Percentiles rank a stretch among this genome's conserved stretches.
These are phyloP conservation scores for Vanrija humicola DNA, from an alignment of 1,284 basidiomycete genomes.

Conservation along the genomic window DNA sequence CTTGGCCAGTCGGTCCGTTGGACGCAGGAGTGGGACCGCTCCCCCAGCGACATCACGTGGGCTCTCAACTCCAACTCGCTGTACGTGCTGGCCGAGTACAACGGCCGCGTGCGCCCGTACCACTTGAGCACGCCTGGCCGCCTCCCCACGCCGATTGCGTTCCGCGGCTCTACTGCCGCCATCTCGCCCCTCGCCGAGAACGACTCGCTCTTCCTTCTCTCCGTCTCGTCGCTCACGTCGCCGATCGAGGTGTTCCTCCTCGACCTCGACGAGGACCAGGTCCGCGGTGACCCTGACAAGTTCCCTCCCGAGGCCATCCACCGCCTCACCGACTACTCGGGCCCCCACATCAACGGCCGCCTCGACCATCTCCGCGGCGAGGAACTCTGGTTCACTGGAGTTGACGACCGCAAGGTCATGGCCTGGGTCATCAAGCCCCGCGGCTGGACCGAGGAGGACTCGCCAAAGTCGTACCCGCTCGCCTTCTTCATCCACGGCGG, in stretches of 20 bases:
- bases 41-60: slow-evolving; percentile 65
- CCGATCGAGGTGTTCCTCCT: slow-evolving; percentile 30
- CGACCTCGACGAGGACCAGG: slow-evolving; percentile 31
- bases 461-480: slow-evolving; percentile 63
- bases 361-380: slow-evolving; percentile 64
- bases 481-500: slow-evolving; percentile 45
- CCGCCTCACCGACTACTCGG: slow-evolving; percentile 54
- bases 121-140: slow-evolving; percentile 33
- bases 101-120: slow-evolving; percentile 53
- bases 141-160: slow-evolving; percentile 38
- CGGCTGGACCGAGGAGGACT: slow-evolving; percentile 61
- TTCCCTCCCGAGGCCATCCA: slow-evolving; percentile 56
- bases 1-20: slow-evolving; percentile 19
- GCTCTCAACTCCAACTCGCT: slow-evolving; percentile 64
- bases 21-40: slow-evolving; percentile 78
- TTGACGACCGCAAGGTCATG: slow-evolving; percentile 64
- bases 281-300: slow-evolving; percentile 25
- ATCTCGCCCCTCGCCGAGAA: slow-evolving; percentile 10
- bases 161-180: slow-evolving; percentile 32
- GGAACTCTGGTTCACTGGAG: slow-evolving; percentile 82
- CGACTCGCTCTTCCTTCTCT: slow-evolving; percentile 17
- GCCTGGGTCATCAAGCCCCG: slow-evolving; percentile 77
- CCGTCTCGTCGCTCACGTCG: slow-evolving; percentile 20
- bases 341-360: slow-evolving; percentile 43
- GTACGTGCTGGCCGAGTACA: slow-evolving; percentile 70